Conservation (phyloP, 768 basidiomycete species). For the Multifurca ochricompacta region DNA sequence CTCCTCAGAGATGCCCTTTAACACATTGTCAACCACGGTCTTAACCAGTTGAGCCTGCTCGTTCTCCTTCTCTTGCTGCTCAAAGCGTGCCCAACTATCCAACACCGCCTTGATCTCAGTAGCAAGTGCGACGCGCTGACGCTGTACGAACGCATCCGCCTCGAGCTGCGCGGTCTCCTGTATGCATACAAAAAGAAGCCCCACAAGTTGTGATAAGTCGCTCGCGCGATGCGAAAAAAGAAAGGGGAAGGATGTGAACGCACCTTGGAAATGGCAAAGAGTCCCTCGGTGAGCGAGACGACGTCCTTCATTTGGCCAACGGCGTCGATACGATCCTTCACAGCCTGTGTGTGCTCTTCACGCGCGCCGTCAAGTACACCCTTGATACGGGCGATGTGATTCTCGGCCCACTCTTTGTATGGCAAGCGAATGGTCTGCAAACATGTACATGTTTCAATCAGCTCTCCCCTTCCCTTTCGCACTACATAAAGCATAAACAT, state of each 20-base stretch:
- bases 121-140: slow-evolving; percentile 81
- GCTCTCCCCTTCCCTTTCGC: not conserved
- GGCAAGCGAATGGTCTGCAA: slow-evolving; percentile 73
- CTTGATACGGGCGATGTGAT: slow-evolving; percentile 79
- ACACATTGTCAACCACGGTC: slow-evolving; percentile 82
- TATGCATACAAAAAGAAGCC: not conserved
- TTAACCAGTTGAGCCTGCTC: slow-evolving; percentile 91
- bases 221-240: too few relatives aligned
- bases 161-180: slow-evolving; percentile 92
- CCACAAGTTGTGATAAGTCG: not conserved
- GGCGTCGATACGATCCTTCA: slow-evolving; percentile 85
- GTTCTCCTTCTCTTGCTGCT: slow-evolving; percentile 93
- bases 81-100: slow-evolving; percentile 97
- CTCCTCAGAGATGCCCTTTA: slow-evolving; percentile 75
- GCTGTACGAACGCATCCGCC: slow-evolving; percentile 80
- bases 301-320: slow-evolving; percentile 96
- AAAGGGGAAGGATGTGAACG: not conserved
- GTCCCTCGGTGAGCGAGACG: slow-evolving; percentile 78
- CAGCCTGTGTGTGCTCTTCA: slow-evolving; percentile 84
- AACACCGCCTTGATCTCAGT: slow-evolving; percentile 89
- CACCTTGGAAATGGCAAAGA: slow-evolving; percentile 92
- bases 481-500: not conserved
- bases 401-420: slow-evolving; percentile 88
- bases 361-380: slow-evolving; percentile 75
- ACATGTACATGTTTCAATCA: not conserved